phyloP scores from a whole-genome alignment of 805 yeast species.

The Hanseniaspora lachancei region DNA sequence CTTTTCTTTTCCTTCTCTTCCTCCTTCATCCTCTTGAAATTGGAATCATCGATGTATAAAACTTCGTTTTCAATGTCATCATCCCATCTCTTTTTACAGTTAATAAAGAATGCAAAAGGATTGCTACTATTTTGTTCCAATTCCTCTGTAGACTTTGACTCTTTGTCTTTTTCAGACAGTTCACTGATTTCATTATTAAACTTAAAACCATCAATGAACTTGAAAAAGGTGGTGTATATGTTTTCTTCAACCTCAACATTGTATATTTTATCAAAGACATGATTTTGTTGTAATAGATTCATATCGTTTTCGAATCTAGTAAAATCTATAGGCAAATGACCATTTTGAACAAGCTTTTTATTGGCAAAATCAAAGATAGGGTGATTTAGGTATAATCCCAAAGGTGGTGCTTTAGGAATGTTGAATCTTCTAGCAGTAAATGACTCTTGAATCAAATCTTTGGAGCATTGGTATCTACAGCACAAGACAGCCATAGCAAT shows the following conservation, averaged over 20 bases:
- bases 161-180: slow-evolving; percentile 28
- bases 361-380: slow-evolving; percentile 88
- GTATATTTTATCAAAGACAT: slow-evolving; percentile 84
- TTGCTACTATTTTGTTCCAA: slow-evolving; percentile 22
- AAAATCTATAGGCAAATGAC: slow-evolving; percentile 65
- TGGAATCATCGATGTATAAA: slow-evolving; percentile 21
- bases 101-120: slow-evolving; percentile 8
- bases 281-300: slow-evolving; percentile 74
- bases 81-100: slow-evolving; percentile 19
- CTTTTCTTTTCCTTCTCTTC: slow-evolving; percentile 16
- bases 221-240: slow-evolving; percentile 79
- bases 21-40: slow-evolving; percentile 19
- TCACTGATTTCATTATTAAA: slow-evolving; percentile 6
- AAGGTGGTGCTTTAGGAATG: slow-evolving; percentile 94
- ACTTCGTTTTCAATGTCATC: slow-evolving; percentile 21
- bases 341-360: slow-evolving; percentile 53
- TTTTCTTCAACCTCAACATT: slow-evolving; percentile 80
- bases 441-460: slow-evolving; percentile 60
- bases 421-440: slow-evolving; percentile 64
- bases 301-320: slow-evolving; percentile 52
- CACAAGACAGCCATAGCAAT: slow-evolving; percentile 84
- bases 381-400: slow-evolving; percentile 77
- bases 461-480: slow-evolving; percentile 76
- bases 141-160: slow-evolving; percentile 35
- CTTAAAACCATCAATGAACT: slow-evolving; percentile 72